Evolutionary conservation across 345 rosid species (phyloP).

Genomic region (Eucalyptus rudis): DNA sequence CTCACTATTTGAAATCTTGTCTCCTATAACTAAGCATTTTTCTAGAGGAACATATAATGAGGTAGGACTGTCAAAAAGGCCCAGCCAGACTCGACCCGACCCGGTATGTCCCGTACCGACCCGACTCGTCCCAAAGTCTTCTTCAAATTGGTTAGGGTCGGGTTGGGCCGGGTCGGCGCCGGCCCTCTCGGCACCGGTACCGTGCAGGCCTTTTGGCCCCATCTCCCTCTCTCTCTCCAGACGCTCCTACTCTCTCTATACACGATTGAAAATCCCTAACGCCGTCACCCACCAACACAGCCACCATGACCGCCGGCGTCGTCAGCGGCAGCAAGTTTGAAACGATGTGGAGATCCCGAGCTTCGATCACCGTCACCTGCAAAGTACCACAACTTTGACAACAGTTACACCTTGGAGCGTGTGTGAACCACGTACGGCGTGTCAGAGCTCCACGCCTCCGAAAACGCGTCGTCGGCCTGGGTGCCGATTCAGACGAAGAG

Average conservation of each 20-base stretch:
- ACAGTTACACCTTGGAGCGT: constrained; percentile 90
- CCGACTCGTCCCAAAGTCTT: no score
- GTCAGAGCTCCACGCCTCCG: constrained; percentile 83
- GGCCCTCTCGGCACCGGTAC: no score
- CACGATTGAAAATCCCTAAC: no score
- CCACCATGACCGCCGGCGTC: constrained; percentile 64
- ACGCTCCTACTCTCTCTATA: no score
- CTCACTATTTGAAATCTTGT: neutral
- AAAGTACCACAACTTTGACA: constrained; percentile 93
- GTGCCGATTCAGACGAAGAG: constrained; percentile 90
- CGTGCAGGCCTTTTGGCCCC: no score
- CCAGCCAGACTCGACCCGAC: no score
- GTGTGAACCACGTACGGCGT: constrained; percentile 77
- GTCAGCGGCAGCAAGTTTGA: constrained; percentile 77
- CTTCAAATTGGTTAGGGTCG: no score
- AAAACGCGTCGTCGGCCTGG: constrained; percentile 88
- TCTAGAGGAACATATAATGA: neutral
- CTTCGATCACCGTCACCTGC: constrained; percentile 70
- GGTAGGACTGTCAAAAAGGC: neutral
- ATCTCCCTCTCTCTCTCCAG: no score
- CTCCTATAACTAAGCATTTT: neutral
- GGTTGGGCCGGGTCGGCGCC: no score
- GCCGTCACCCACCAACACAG: no score
- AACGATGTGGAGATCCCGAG: constrained; percentile 69
- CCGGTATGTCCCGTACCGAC: no score